A percentile compares a stretch with the other conserved stretches of the same genome.
phyloP scores from a whole-genome alignment of 768 basidiomycete genomes.

The Collybia sordida region DNA sequence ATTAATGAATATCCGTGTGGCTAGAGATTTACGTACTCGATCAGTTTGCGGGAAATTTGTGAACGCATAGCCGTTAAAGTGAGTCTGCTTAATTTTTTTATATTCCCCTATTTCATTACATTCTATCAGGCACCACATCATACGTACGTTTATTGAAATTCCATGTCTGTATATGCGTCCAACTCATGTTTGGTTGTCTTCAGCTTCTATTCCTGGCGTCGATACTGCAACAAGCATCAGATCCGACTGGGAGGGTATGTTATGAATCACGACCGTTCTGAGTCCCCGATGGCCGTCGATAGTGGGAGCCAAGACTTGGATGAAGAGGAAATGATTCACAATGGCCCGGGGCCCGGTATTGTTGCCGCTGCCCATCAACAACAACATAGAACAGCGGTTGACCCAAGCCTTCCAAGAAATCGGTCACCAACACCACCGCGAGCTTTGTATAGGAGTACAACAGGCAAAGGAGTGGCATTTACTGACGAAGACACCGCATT shows the following conservation, averaged over 20 bases:
- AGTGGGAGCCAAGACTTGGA: slow-evolving; percentile 41
- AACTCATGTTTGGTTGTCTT: background rate
- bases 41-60: slow-evolving; percentile 78
- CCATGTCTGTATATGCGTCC: background rate
- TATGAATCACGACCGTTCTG: slow-evolving; percentile 64
- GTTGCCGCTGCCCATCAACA: slow-evolving; percentile 32
- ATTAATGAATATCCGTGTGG: background rate
- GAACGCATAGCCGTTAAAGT: slow-evolving; percentile 85
- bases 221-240: slow-evolving; percentile 92
- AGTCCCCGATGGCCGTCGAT: slow-evolving; percentile 41
- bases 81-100: slow-evolving; percentile 9
- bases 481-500: slow-evolving; percentile 82
- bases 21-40: slow-evolving; percentile 2
- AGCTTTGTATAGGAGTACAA: slow-evolving; percentile 79
- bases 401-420: slow-evolving; percentile 37
- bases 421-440: slow-evolving; percentile 81
- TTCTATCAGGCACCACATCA: slow-evolving; percentile 75
- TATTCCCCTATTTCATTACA: background rate
- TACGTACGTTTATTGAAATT: slow-evolving; percentile 50
- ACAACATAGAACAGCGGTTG: slow-evolving; percentile 18
- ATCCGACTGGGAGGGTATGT: slow-evolving; percentile 84
- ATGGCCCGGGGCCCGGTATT: slow-evolving; percentile 40
- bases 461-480: slow-evolving; percentile 88
- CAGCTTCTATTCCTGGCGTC: slow-evolving; percentile 89
- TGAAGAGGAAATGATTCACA: slow-evolving; percentile 33